Evolutionary conservation across 2,329 filamentous ascomycete genomes (phyloP).

Genomic region (Colletotrichum gloeosporioides): DNA sequence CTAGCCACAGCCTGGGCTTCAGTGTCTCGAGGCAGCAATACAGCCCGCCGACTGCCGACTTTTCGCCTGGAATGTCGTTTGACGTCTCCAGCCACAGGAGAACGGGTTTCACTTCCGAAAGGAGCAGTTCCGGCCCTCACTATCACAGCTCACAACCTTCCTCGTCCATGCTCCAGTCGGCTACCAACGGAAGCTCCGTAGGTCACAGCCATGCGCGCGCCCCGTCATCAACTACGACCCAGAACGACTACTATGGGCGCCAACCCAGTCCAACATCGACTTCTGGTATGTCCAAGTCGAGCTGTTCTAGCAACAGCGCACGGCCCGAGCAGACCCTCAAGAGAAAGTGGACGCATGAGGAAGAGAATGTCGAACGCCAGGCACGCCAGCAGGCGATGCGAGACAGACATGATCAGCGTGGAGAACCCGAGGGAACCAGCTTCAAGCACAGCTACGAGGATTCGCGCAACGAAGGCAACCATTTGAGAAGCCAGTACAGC

Average conservation of each 20-base stretch:
- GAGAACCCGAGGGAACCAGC: neutral
- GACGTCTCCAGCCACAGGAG: neutral
- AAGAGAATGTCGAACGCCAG: neutral
- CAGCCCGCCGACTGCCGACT: neutral
- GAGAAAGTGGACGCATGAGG: neutral
- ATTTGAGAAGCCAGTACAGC: neutral
- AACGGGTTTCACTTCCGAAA: neutral
- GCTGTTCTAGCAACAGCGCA: neutral
- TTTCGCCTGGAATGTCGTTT: neutral
- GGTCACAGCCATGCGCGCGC: neutral
- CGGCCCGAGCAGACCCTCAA: neutral
- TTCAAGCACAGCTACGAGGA: neutral
- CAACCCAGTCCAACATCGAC: neutral
- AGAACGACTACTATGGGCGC: neutral
- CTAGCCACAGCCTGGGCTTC: neutral
- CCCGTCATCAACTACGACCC: neutral
- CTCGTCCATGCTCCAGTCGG: neutral
- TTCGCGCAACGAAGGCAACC: neutral
- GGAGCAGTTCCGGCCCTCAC: neutral
- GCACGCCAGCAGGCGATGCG: neutral
- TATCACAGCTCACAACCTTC: neutral
- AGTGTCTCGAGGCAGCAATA: neutral
- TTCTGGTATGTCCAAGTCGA: neutral
- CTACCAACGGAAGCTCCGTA: neutral
- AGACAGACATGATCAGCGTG: neutral